These are phyloP conservation scores for Scenedesmus sp. DNA, from an alignment of 163 green algal species.

Conservation along the genomic window DNA sequence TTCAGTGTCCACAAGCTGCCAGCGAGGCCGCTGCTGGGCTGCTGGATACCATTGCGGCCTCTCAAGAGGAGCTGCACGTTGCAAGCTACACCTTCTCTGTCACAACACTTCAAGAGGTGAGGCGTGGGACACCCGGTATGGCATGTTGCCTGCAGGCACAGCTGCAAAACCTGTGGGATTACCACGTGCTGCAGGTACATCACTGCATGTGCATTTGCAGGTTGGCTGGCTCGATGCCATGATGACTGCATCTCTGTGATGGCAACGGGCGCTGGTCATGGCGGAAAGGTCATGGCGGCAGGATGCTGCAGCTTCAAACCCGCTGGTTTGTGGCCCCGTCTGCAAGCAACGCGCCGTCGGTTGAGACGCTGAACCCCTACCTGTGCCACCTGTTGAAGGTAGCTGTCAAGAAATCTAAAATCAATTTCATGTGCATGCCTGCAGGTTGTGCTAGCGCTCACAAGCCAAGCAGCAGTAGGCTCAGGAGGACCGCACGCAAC, in stretches of 20 bases:
- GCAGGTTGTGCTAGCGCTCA: slow-evolving; percentile 22
- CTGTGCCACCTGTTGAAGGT: too few species aligned
- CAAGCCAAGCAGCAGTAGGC: slow-evolving; percentile 5
- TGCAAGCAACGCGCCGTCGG: too few species aligned
- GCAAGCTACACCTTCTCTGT: slow-evolving; percentile 76
- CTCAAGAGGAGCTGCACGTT: slow-evolving; percentile 57
- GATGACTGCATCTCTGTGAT: too few species aligned
- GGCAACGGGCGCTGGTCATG: too few species aligned
- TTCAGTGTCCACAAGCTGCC: slow-evolving; percentile 67
- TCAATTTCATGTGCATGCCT: not conserved
- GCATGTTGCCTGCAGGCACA: not conserved
- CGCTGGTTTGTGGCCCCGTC: too few species aligned
- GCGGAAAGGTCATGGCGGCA: too few species aligned
- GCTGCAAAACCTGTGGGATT: not conserved
- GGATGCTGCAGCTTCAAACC: too few species aligned
- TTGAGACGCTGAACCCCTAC: too few species aligned
- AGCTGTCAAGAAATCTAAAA: too few species aligned
- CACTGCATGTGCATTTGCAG: too few species aligned
- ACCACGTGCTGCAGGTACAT: not conserved
- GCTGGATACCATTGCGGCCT: slow-evolving; percentile 66
- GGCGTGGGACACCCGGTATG: not conserved
- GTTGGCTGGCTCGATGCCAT: too few species aligned
- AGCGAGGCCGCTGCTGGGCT: slow-evolving; percentile 52
- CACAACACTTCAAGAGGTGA: slow-evolving; percentile 88
- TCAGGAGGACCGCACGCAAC: not conserved